Conservation (phyloP, 2,329 filamentous ascomycete species). For the Leptographium flavum region DNA sequence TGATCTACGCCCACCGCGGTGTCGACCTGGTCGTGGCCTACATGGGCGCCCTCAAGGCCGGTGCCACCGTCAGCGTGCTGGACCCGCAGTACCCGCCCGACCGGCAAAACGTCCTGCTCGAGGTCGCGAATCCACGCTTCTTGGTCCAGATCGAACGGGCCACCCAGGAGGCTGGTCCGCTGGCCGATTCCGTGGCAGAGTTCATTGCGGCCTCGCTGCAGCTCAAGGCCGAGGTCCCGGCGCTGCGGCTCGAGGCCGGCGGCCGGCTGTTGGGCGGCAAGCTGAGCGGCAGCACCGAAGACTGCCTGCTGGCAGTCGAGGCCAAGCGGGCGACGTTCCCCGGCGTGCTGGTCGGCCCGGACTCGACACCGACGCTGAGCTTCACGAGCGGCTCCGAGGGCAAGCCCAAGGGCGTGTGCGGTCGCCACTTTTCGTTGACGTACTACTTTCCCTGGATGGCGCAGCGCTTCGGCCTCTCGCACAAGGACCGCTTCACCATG, state of each 20-base stretch:
- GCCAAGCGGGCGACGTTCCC: no score
- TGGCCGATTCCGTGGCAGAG: conserved; percentile 31
- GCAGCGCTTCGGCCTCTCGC: conserved; percentile 58
- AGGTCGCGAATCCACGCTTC: conserved; percentile 60
- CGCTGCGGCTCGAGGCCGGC: conserved; percentile 55
- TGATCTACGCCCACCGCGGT: conserved; percentile 70
- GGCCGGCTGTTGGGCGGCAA: conserved; percentile 59
- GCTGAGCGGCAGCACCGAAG: conserved; percentile 46
- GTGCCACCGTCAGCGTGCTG: conserved; percentile 50
- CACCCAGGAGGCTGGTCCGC: conserved; percentile 45
- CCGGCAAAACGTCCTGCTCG: conserved; percentile 69
- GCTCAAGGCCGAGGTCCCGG: conserved; percentile 62
- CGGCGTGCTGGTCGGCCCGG: conserved; percentile 69
- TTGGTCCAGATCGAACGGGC: conserved; percentile 62
- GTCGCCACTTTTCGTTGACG: conserved; percentile 72
- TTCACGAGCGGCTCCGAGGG: conserved; percentile 68
- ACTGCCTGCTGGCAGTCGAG: no score
- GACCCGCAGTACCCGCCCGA: conserved; percentile 74
- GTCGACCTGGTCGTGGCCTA: conserved; percentile 55
- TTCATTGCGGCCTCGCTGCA: conserved; percentile 64
- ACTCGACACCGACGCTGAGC: conserved; percentile 62
- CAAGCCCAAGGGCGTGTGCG: conserved; percentile 72
- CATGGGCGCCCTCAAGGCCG: conserved; percentile 55
- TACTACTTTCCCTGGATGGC: conserved; percentile 94
- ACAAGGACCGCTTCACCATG: conserved; percentile 65